These are phyloP conservation scores for Lasiosphaeris hirsuta DNA, from an alignment of 495 filamentous ascomycete species.

Conservation along the genomic window DNA sequence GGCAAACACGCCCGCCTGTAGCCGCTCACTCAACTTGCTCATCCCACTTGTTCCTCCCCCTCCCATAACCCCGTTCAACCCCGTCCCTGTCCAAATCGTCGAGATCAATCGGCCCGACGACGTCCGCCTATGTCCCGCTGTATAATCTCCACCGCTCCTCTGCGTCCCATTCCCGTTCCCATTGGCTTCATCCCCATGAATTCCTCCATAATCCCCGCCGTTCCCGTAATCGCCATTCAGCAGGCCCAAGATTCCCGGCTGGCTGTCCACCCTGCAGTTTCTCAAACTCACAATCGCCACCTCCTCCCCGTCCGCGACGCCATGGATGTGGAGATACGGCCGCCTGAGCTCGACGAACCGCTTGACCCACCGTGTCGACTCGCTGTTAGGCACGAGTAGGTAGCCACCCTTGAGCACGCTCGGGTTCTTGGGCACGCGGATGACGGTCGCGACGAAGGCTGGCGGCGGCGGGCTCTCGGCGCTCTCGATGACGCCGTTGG, in stretches of 20 bases:
- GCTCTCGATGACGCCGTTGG: constrained; percentile 52
- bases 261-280: constrained; percentile 80
- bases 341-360: constrained; percentile 89
- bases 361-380: constrained; percentile 77
- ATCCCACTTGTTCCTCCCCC: constrained; percentile 27
- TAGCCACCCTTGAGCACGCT: constrained; percentile 78
- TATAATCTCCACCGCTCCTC: not conserved
- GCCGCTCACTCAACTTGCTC: constrained; percentile 46
- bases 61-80: constrained; percentile 13
- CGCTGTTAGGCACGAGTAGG: constrained; percentile 70
- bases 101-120: constrained; percentile 15
- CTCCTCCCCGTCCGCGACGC: constrained; percentile 80
- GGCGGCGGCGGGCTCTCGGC: constrained; percentile 30
- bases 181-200: not conserved
- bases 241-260: constrained; percentile 79
- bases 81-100: constrained; percentile 12
- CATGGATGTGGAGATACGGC: constrained; percentile 89
- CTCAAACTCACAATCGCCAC: constrained; percentile 81
- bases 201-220: not conserved
- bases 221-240: constrained; percentile 43
- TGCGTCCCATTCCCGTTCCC: not conserved
- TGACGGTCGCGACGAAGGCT: constrained; percentile 64
- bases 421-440: constrained; percentile 68
- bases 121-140: constrained; percentile 9
- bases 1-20: constrained; percentile 76